Evolutionary conservation across 768 basidiomycete genomes (phyloP).

Genomic region (Psilocybe tampanensis): DNA sequence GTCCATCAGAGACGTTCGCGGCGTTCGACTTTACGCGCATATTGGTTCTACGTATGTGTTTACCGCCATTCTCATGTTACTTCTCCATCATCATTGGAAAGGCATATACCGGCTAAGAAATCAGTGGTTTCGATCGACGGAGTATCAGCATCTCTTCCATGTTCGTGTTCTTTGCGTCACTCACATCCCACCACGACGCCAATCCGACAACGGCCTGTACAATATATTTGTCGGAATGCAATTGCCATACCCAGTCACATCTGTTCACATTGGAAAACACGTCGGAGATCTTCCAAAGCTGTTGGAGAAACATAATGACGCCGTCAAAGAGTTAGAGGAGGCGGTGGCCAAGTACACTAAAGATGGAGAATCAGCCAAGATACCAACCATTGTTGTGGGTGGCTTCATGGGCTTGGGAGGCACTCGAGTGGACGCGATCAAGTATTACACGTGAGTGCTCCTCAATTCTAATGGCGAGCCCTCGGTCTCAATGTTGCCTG

Average conservation of each 20-base stretch:
- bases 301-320: slow-evolving; percentile 76
- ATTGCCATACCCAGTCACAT: slow-evolving; percentile 72
- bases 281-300: slow-evolving; percentile 78
- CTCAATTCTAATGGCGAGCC: neutral
- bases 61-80: slow-evolving; percentile 56
- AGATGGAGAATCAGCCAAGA: slow-evolving; percentile 49
- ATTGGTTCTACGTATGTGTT: slow-evolving; percentile 72
- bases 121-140: slow-evolving; percentile 73
- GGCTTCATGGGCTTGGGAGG: slow-evolving; percentile 75
- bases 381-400: slow-evolving; percentile 69
- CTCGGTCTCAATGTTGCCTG: neutral
- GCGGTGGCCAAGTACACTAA: slow-evolving; percentile 77
- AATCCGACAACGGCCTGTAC: slow-evolving; percentile 71
- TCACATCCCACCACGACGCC: slow-evolving; percentile 63
- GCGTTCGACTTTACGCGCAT: slow-evolving; percentile 66
- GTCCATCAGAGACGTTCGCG: slow-evolving; percentile 72
- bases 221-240: slow-evolving; percentile 57
- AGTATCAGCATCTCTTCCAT: slow-evolving; percentile 77
- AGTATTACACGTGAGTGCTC: slow-evolving; percentile 22
- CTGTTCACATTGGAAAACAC: slow-evolving; percentile 69
- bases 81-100: slow-evolving; percentile 65
- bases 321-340: slow-evolving; percentile 75
- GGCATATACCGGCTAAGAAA: slow-evolving; percentile 69
- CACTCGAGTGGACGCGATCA: slow-evolving; percentile 69
- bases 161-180: slow-evolving; percentile 79